phyloP scores from a whole-genome alignment of 768 basidiomycete genomes.

The Favolaschia claudopus region DNA sequence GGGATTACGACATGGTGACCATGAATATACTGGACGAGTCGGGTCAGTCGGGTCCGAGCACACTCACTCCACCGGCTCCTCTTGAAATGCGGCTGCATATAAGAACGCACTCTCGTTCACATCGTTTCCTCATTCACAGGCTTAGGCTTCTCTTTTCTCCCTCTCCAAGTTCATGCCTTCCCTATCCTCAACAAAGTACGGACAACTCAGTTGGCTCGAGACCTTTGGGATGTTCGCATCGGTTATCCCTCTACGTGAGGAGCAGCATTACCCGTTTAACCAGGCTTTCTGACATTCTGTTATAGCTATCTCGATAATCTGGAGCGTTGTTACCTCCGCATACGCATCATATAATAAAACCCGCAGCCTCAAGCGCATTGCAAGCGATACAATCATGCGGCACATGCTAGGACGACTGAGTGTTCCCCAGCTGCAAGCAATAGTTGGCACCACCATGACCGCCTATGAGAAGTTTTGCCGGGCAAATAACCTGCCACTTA shows the following conservation, averaged over 20 bases:
- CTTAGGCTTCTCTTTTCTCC: no score
- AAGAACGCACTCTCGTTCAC: no score
- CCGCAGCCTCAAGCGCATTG: slow-evolving; percentile 32
- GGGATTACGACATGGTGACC: no score
- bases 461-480: slow-evolving; percentile 35
- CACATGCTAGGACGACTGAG: slow-evolving; percentile 18
- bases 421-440: slow-evolving; percentile 35
- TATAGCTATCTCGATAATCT: slow-evolving; percentile 29
- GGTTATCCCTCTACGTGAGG: slow-evolving; percentile 5
- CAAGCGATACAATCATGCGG: slow-evolving; percentile 28
- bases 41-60: no score
- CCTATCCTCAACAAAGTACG: background rate
- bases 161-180: no score
- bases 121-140: no score
- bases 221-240: background rate
- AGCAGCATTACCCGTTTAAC: no score
- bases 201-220: slow-evolving; percentile 11
- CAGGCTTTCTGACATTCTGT: background rate
- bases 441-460: slow-evolving; percentile 28
- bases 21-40: no score
- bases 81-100: no score
- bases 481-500: slow-evolving; percentile 24
- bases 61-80: no score
- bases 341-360: slow-evolving; percentile 32
- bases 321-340: slow-evolving; percentile 31